Evolutionary conservation across 1,139 yeast genomes (phyloP), one percentile per base, ranked within the genome.

Genomic region (Hemisphaericaspora subhashii): DNA sequence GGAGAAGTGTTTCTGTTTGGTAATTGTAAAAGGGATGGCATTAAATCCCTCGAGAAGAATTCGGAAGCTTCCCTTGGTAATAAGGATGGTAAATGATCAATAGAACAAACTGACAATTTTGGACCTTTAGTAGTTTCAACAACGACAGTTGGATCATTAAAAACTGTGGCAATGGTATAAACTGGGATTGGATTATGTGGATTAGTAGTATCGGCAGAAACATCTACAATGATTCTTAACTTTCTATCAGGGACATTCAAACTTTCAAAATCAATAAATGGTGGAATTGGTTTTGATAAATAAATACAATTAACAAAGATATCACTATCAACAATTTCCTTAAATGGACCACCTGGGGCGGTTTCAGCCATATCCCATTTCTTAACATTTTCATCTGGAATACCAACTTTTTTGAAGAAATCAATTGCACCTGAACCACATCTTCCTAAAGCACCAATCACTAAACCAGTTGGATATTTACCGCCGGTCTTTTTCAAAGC

Each of bases 311-410:
- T 92, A 67, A 92, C 79, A 60, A 92, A 94, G 52, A 92, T 82
- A 61, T 92, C 98, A 24, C 89, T 79, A 38, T 80, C 75, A 30
- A 85, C 88, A 55, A 92, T 92, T 70, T 94, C 98, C 63, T 78
- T 66, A 77, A 92, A 92, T 48, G 98, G 98, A 37, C 98, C 99
- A 47, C 98, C 98, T 68, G 79, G 83, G 49, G 94, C 83, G 40
- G 99, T 94, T 74, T 92, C 98, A 46, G 85, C 80, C 79, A 92
- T 87, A 67, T 94, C 99, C 99, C 98, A 92, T 72, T 87, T 86
- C 55, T 77, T 63, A 45, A 92, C 79, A 64, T 86, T 83, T 42
- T 72, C 79, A 33, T 87, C 95, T 40, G 98, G 96, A 43, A 92
- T 70, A 44, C 99, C 99, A 40, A 77, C 83, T 69, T 85, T 85